A percentile compares a stretch with the other conserved stretches of the same genome.
These are phyloP conservation scores for Aspergillus sojae DNA, from an alignment of 2,329 filamentous ascomycete species.

Conservation along the genomic window DNA sequence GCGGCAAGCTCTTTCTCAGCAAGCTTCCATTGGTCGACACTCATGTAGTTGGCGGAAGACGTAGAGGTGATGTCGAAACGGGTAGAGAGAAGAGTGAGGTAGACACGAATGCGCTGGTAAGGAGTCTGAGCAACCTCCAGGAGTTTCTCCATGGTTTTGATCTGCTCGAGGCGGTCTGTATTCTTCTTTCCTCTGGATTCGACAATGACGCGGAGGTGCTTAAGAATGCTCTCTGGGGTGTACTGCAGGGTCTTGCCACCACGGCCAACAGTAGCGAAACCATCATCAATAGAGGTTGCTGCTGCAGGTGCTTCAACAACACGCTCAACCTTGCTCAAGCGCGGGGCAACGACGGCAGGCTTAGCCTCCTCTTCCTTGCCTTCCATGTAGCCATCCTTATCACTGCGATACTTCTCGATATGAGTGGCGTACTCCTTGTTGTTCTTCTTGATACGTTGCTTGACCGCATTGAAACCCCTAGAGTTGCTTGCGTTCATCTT, in stretches of 20 bases:
- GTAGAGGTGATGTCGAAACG: slow-evolving; percentile 90
- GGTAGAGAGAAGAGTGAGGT: slow-evolving; percentile 87
- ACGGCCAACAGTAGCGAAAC: slow-evolving; percentile 85
- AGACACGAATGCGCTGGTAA: slow-evolving; percentile 91
- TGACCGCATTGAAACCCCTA: slow-evolving; percentile 91
- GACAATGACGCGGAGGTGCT: slow-evolving; percentile 89
- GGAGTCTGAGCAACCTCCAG: slow-evolving; percentile 84
- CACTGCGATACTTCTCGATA: slow-evolving; percentile 81
- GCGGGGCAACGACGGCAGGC: slow-evolving; percentile 49
- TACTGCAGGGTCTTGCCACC: slow-evolving; percentile 88
- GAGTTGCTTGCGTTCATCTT: slow-evolving; percentile 98
- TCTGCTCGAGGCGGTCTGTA: slow-evolving; percentile 92
- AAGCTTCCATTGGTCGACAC: slow-evolving; percentile 93
- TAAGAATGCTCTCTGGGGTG: slow-evolving; percentile 96
- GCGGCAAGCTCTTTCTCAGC: slow-evolving; percentile 83
- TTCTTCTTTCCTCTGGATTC: slow-evolving; percentile 99
- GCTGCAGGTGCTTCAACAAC: slow-evolving; percentile 51
- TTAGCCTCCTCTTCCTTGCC: slow-evolving; percentile 74
- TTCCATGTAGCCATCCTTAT: slow-evolving; percentile 87
- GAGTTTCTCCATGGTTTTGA: slow-evolving; percentile 96
- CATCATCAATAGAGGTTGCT: slow-evolving; percentile 66
- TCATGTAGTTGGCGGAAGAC: slow-evolving; percentile 74
- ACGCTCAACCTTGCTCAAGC: slow-evolving; percentile 52
- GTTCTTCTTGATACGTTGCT: slow-evolving; percentile 98
- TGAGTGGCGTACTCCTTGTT: slow-evolving; percentile 91